Conservation (phyloP, 2,329 filamentous ascomycete genomes). For the Fusarium incarnatum region DNA sequence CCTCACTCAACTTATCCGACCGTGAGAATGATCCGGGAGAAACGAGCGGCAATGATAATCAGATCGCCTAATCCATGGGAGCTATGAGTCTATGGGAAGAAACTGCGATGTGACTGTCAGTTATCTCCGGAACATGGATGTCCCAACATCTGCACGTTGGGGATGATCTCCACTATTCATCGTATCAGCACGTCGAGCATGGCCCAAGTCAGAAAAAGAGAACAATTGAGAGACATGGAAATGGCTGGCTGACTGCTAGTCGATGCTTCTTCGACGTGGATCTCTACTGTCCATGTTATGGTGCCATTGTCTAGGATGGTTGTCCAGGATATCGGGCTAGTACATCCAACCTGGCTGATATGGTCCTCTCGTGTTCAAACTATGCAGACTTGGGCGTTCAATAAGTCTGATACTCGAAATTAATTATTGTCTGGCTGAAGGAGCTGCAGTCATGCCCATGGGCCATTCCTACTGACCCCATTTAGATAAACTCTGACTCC, state of each 20-base stretch:
- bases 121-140: neutral
- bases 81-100: neutral
- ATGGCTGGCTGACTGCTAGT: constrained; percentile 14
- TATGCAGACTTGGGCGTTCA: constrained; percentile 23
- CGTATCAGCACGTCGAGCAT: neutral
- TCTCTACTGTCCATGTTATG: constrained; percentile 3
- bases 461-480: neutral
- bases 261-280: constrained; percentile 12
- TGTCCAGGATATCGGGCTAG: constrained; percentile 8
- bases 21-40: too few relatives aligned
- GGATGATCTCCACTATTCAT: neutral
- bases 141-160: neutral
- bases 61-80: neutral
- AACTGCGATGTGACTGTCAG: neutral
- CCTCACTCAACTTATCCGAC: neutral
- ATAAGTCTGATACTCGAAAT: constrained; percentile 5
- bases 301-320: constrained; percentile 12
- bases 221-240: constrained; percentile 22
- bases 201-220: neutral
- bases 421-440: constrained; percentile 8
- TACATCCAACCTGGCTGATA: constrained; percentile 16
- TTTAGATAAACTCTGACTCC: constrained; percentile 43
- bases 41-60: neutral
- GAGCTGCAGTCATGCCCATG: constrained; percentile 26
- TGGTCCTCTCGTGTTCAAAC: constrained; percentile 40